Base-by-base conservation (phyloP, 1,139 yeast genomes). In the Debaryomyces sp. region DNA sequence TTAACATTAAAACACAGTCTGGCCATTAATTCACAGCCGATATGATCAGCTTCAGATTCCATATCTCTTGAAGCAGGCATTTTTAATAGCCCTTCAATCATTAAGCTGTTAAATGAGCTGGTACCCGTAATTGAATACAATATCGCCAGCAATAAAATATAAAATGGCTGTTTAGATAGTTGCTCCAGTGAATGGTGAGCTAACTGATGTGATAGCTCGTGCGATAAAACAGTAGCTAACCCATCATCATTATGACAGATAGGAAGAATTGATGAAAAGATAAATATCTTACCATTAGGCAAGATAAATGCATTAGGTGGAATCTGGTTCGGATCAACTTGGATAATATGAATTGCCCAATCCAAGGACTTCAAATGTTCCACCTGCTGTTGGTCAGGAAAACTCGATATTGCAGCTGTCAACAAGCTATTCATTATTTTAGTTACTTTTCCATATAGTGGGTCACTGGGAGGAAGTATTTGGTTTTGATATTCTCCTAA, bases 291-390 rank as follows among this genome's bases (percentile, higher is more conserved):
- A 10, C 99, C 99, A 51, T 95, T 94, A 21, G 98, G 98, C 45
- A 94, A 74, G 24, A 94, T 96, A 68, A 95, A 94, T 2, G 99
- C 99, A 68, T 94, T 94, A 2, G 99, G 98, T 4, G 97, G 89
- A 29, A 62, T 63, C 15, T 75, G 70, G 9, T 64, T 68, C 6
- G 86, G 84, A 57, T 87, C 89, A 13, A 66, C 75, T 54, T 85
- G 78, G 41, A 94, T 82, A 24, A 95, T 89, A 66, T 90, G 91
- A 34, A 94, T 82, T 55, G 81, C 74, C 99, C 99, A 94, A 41
- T 87, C 75, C 23, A 82, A 64, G 27, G 68, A 63, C 51, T 67
- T 63, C 50, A 75, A 58, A 53, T 73, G 78, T 3, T 57, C 56
- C 8, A 57, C 59, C 51, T 73, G 78, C 21, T 65, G 66, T 15